A percentile compares a stretch with the other conserved stretches of the same genome.
phyloP scores from a whole-genome alignment of 805 yeast species.

The Saturnispora dispora region DNA sequence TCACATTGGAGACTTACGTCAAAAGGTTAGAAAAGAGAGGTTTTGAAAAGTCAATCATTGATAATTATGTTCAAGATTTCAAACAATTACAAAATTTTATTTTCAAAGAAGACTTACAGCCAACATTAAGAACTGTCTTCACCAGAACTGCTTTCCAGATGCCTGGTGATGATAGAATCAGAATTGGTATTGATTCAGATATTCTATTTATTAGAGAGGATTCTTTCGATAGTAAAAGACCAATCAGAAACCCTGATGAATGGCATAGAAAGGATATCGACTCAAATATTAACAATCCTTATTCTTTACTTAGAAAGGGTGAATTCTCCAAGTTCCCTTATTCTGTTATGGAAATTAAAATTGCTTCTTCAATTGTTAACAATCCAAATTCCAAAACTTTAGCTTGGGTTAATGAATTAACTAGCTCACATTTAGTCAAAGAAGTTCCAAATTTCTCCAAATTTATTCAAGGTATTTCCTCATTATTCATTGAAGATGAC shows the following conservation, averaged over 20 bases:
- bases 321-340: constrained; percentile 79
- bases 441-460: constrained; percentile 92
- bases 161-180: constrained; percentile 91
- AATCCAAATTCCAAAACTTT: constrained; percentile 39
- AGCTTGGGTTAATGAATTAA: constrained; percentile 81
- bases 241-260: constrained; percentile 76
- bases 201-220: constrained; percentile 85
- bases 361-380: constrained; percentile 34
- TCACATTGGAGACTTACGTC: constrained; percentile 38
- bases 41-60: constrained; percentile 42
- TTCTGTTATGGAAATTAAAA: constrained; percentile 79
- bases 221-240: constrained; percentile 71
- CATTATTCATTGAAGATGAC: constrained; percentile 83
- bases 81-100: constrained; percentile 56
- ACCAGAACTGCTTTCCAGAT: constrained; percentile 95
- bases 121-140: constrained; percentile 77
- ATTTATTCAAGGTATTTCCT: constrained; percentile 87
- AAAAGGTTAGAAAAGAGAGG: constrained; percentile 58
- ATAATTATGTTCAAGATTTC: constrained; percentile 45
- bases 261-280: constrained; percentile 96
- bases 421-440: constrained; percentile 74
- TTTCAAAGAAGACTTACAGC: constrained; percentile 59
- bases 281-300: constrained; percentile 59
- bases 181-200: constrained; percentile 86
- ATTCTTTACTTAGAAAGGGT: constrained; percentile 70